These are phyloP conservation scores for Symbiodinium natans DNA, from an alignment of 73 alveolate genomes.

Conservation along the genomic window DNA sequence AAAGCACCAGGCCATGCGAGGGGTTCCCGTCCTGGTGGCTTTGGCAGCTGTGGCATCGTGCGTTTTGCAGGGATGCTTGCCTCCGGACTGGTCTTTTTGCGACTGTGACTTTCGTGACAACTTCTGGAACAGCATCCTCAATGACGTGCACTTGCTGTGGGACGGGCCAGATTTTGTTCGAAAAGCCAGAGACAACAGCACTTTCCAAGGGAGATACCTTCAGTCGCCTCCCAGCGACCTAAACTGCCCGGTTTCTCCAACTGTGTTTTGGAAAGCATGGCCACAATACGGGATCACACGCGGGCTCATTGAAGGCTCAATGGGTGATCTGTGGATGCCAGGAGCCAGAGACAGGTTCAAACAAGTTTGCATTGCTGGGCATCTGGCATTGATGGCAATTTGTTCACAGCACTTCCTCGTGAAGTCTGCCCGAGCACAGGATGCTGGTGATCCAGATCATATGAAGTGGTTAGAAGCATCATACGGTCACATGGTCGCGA, in stretches of 20 bases:
- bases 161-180: constrained; percentile 66
- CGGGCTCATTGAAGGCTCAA: constrained; percentile 82
- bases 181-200: constrained; percentile 69
- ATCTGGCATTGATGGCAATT: constrained; percentile 39
- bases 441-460: constrained; percentile 76
- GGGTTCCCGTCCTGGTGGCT: background rate
- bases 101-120: constrained; percentile 86
- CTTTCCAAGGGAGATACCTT: constrained; percentile 55
- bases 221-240: constrained; percentile 42
- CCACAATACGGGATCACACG: constrained; percentile 79
- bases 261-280: constrained; percentile 81
- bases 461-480: constrained; percentile 86
- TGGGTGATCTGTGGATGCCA: constrained; percentile 93
- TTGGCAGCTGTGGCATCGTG: background rate
- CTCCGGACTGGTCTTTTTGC: constrained; percentile 91
- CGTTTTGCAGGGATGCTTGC: constrained; percentile 63
- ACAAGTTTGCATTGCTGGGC: constrained; percentile 85
- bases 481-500: constrained; percentile 52
- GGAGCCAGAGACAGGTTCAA: constrained; percentile 89
- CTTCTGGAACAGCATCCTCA: constrained; percentile 79
- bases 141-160: constrained; percentile 74
- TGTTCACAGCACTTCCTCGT: constrained; percentile 84
- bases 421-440: constrained; percentile 55
- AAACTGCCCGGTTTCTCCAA: constrained; percentile 36
- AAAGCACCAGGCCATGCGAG: no score